A percentile compares a stretch with the other conserved stretches of the same genome.
Conservation (phyloP, 352 stramenopile species). For the Pythium plurisporium region DNA sequence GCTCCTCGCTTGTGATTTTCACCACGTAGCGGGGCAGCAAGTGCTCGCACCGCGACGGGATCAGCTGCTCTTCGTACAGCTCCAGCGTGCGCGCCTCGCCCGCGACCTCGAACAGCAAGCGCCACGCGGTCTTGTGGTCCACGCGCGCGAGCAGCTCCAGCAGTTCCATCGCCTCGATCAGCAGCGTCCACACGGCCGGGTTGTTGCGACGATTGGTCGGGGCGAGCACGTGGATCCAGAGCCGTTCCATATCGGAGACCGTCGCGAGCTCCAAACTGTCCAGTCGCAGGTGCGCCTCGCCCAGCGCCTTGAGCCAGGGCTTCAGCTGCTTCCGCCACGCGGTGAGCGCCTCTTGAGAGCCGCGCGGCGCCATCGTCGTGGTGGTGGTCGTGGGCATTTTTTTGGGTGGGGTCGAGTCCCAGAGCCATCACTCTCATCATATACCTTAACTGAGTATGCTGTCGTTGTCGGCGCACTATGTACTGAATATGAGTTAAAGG, state of each 20-base stretch:
- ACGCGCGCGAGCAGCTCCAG: constrained; percentile 14
- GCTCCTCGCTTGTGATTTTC: background rate
- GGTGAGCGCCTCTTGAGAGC: background rate
- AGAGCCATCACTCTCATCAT: too few relatives aligned
- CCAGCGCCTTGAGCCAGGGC: constrained; percentile 12
- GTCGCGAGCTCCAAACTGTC: constrained; percentile 10
- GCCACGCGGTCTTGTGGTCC: constrained; percentile 7
- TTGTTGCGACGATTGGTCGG: constrained; percentile 6
- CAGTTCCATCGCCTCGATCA: constrained; percentile 15
- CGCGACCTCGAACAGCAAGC: constrained; percentile 6
- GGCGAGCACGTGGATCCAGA: background rate
- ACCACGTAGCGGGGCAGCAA: constrained; percentile 7
- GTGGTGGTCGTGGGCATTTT: background rate
- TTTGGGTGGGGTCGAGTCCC: too few relatives aligned
- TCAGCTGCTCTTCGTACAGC: constrained; percentile 2
- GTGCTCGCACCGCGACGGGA: background rate
- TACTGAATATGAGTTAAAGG: too few relatives aligned
- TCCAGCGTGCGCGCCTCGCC: background rate
- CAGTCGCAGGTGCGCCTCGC: background rate
- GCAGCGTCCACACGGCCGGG: constrained; percentile 4
- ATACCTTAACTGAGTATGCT: too few relatives aligned
- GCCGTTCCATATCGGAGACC: constrained; percentile 9
- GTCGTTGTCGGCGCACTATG: too few relatives aligned
- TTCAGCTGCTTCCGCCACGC: constrained; percentile 5
- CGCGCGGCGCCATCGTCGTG: background rate